These are phyloP conservation scores for Piper longum DNA, from an alignment of 164 flowering plant species.

Conservation along the genomic window DNA sequence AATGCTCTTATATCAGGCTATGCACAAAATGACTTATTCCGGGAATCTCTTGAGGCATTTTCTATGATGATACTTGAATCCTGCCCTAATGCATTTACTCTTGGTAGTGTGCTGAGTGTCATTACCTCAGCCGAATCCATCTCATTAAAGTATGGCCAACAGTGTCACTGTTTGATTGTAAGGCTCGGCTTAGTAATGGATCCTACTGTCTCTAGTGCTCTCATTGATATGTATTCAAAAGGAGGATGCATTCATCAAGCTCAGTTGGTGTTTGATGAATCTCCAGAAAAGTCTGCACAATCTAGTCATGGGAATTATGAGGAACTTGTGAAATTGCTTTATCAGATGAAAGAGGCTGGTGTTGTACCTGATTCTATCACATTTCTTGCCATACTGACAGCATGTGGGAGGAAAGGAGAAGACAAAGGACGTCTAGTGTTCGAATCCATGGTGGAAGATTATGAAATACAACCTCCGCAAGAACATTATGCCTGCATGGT, in stretches of 20 bases:
- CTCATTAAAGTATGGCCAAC: constrained; percentile 52
- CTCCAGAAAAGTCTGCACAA: constrained; percentile 40
- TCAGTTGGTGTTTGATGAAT: constrained; percentile 39
- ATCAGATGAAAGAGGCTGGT: constrained; percentile 39
- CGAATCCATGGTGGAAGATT: constrained; percentile 40
- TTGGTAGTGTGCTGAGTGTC: constrained; percentile 66
- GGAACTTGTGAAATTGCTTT: constrained; percentile 38
- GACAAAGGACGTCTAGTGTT: constrained; percentile 46
- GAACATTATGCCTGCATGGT: constrained; percentile 82
- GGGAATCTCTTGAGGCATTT: constrained; percentile 52
- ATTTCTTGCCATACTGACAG: constrained; percentile 58
- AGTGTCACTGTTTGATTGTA: constrained; percentile 45
- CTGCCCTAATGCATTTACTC: constrained; percentile 53
- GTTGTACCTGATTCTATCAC: constrained; percentile 63
- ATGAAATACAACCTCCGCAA: constrained; percentile 43
- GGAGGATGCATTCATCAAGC: constrained; percentile 71
- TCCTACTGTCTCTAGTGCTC: constrained; percentile 51
- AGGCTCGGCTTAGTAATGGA: constrained; percentile 49
- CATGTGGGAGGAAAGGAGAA: constrained; percentile 65
- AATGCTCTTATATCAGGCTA: constrained; percentile 81
- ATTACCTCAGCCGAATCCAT: constrained; percentile 54
- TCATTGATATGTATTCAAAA: constrained; percentile 91
- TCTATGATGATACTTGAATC: constrained; percentile 24
- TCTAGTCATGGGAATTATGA: constrained; percentile 68
- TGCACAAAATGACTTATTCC: constrained; percentile 44